These are phyloP conservation scores for Harringtonia lauricola DNA, from an alignment of 2,329 filamentous ascomycete genomes.

Conservation along the genomic window DNA sequence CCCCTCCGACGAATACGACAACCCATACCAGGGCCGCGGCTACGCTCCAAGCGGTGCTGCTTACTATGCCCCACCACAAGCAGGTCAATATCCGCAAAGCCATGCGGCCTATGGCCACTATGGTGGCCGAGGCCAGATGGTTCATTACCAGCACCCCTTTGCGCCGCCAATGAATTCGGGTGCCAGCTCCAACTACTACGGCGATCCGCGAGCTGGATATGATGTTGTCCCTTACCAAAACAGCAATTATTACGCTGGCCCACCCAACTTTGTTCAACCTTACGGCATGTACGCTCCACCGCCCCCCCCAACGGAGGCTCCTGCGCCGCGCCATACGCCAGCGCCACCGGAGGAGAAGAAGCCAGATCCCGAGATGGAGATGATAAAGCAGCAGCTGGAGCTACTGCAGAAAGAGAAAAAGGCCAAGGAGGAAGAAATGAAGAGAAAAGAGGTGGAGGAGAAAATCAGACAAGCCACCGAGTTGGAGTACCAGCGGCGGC, in stretches of 20 bases:
- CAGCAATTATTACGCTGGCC: conserved; percentile 21
- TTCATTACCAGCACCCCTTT: conserved; percentile 22
- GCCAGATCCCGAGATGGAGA: conserved; percentile 45
- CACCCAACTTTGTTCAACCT: conserved; percentile 21
- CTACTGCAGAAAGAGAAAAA: conserved; percentile 35
- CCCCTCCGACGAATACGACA: conserved; percentile 49
- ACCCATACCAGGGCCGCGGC: conserved; percentile 19
- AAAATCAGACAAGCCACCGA: conserved; percentile 22
- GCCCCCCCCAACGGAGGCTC: conserved; percentile 30
- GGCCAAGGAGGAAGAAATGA: conserved; percentile 32
- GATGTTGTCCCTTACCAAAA: conserved; percentile 40
- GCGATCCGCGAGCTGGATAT: conserved; percentile 27
- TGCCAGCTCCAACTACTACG: conserved; percentile 32
- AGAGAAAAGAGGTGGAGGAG: conserved; percentile 30
- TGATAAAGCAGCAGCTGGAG: conserved; percentile 49
- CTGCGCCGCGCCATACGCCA: conserved; percentile 25
- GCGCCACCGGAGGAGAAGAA: conserved; percentile 24
- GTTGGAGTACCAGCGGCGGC: conserved; percentile 9
- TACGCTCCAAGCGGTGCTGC: conserved; percentile 16
- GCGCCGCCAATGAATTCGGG: conserved; percentile 14
- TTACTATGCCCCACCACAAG: conserved; percentile 18
- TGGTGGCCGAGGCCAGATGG: conserved; percentile 28
- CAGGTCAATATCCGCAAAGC: conserved; percentile 30
- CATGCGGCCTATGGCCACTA: conserved; percentile 29
- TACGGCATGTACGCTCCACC: conserved; percentile 28